Evolutionary conservation across 2,329 filamentous ascomycete genomes (phyloP).

Genomic region (Calonectria pauciramosa): DNA sequence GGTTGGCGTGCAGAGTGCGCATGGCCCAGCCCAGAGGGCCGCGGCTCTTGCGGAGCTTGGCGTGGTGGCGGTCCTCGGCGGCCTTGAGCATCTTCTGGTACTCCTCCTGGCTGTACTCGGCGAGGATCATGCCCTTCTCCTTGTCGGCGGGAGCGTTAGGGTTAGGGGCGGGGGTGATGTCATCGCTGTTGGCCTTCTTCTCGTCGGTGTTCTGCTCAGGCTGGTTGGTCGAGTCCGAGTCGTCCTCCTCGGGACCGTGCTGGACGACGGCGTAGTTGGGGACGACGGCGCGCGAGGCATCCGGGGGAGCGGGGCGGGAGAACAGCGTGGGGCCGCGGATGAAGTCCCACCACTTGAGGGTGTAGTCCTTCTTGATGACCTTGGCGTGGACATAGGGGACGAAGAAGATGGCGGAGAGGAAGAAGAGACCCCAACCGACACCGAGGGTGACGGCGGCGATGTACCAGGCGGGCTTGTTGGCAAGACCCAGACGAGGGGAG

Average conservation of each 20-base stretch:
- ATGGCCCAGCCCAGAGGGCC: constrained; percentile 88
- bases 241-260: constrained; percentile 59
- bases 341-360: constrained; percentile 74
- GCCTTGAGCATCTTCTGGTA: constrained; percentile 75
- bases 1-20: constrained; percentile 81
- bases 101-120: constrained; percentile 58
- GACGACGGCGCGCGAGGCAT: constrained; percentile 69
- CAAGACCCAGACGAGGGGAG: constrained; percentile 63
- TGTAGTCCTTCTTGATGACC: constrained; percentile 77
- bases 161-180: constrained; percentile 57
- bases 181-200: constrained; percentile 28
- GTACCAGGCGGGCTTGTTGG: constrained; percentile 72
- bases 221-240: constrained; percentile 35
- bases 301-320: constrained; percentile 67
- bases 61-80: constrained; percentile 70
- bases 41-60: constrained; percentile 71
- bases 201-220: constrained; percentile 18
- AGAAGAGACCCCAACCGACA: constrained; percentile 69
- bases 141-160: constrained; percentile 41
- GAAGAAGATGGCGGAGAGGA: constrained; percentile 78
- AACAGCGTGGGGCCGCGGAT: constrained; percentile 75
- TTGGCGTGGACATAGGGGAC: constrained; percentile 77
- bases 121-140: constrained; percentile 59
- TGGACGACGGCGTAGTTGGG: constrained; percentile 86
- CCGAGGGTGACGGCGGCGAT: constrained; percentile 77